Evolutionary conservation across 768 basidiomycete genomes (phyloP).

Genomic region (Pisolithus sp.): DNA sequence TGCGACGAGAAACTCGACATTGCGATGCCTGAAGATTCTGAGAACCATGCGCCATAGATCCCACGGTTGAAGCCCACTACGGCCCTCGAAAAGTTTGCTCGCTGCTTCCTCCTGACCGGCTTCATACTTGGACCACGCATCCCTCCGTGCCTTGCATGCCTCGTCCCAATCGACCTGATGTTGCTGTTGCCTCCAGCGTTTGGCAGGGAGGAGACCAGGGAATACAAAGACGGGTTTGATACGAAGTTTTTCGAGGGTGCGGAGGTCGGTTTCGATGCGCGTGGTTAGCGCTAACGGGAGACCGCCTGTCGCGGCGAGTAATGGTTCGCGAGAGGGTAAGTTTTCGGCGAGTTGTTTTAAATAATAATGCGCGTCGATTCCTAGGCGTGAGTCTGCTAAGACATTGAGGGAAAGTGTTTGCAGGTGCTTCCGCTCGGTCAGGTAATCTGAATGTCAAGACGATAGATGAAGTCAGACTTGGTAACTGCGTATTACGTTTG

Average conservation of each 20-base stretch:
- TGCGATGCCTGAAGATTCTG: slow-evolving; percentile 87
- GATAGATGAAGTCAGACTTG: not conserved
- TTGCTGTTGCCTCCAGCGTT: slow-evolving; percentile 55
- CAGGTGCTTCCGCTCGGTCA: slow-evolving; percentile 82
- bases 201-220: slow-evolving; percentile 76
- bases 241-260: slow-evolving; percentile 79
- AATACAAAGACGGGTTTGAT: slow-evolving; percentile 99
- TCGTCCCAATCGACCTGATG: slow-evolving; percentile 54
- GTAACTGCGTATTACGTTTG: not conserved
- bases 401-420: slow-evolving; percentile 75
- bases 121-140: slow-evolving; percentile 95
- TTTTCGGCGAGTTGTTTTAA: slow-evolving; percentile 71
- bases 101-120: slow-evolving; percentile 86
- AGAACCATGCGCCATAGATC: slow-evolving; percentile 94
- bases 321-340: slow-evolving; percentile 76
- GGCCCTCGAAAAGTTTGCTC: slow-evolving; percentile 73
- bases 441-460: slow-evolving; percentile 50
- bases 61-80: slow-evolving; percentile 69
- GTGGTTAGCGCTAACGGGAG: slow-evolving; percentile 82
- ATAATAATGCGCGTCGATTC: slow-evolving; percentile 94
- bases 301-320: slow-evolving; percentile 92
- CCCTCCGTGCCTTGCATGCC: slow-evolving; percentile 66
- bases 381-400: slow-evolving; percentile 86
- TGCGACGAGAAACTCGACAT: slow-evolving; percentile 93
- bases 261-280: slow-evolving; percentile 88